Percentiles rank a stretch among this genome's conserved stretches.
Evolutionary conservation across 202 grass and related monocot species (phyloP).

Genomic region (Bolboschoenoplectus hybrid): DNA sequence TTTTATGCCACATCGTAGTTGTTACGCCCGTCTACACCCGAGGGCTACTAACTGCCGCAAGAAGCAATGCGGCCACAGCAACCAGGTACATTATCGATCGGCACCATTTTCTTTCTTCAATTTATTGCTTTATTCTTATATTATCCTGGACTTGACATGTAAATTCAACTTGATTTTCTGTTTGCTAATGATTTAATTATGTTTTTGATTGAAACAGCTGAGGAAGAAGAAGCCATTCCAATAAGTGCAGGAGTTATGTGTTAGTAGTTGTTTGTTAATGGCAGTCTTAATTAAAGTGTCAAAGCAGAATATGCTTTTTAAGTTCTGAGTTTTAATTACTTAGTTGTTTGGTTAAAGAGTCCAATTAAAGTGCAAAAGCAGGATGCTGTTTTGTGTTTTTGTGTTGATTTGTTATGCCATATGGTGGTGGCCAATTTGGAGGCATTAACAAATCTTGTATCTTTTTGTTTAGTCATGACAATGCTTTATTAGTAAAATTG

Average conservation of each 20-base stretch:
- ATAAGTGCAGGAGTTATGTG: background rate
- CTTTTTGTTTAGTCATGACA: background rate
- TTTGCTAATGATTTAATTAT: no score
- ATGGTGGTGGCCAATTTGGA: background rate
- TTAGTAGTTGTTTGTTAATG: background rate
- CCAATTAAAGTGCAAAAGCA: background rate
- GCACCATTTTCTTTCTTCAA: background rate
- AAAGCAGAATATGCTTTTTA: background rate
- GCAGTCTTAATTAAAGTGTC: background rate
- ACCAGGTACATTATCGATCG: constrained; percentile 43
- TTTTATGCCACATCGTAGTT: constrained; percentile 29
- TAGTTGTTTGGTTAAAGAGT: background rate
- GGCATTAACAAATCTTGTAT: background rate
- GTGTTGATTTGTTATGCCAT: no score
- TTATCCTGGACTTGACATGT: background rate
- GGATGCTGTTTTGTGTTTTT: background rate
- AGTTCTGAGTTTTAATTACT: background rate
- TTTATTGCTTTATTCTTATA: background rate
- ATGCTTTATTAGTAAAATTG: background rate
- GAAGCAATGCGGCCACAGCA: constrained; percentile 90
- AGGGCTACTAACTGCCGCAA: constrained; percentile 77
- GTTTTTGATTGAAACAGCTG: background rate
- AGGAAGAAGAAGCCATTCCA: constrained; percentile 31
- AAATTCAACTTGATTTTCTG: background rate
- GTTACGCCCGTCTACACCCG: constrained; percentile 67